A percentile compares a stretch with the other conserved stretches of the same genome.
Conservation (phyloP, 2,329 filamentous ascomycete species). For the Pyrenophora teres region DNA sequence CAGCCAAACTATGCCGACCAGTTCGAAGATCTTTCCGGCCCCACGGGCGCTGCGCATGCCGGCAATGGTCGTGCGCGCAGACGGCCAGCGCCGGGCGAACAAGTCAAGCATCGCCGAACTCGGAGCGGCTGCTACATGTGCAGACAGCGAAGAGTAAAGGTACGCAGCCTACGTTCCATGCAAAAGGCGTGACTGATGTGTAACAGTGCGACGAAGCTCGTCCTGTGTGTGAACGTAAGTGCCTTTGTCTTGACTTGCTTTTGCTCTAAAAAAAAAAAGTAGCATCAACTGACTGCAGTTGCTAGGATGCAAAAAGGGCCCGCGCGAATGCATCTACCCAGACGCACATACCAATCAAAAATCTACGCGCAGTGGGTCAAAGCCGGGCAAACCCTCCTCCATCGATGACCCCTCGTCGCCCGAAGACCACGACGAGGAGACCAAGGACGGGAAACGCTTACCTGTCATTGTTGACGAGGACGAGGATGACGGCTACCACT, state of each 20-base stretch:
- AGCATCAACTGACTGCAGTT: slow-evolving; percentile 19
- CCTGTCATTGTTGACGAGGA: slow-evolving; percentile 49
- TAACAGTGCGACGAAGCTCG: slow-evolving; percentile 84
- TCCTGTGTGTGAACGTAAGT: slow-evolving; percentile 78
- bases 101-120: slow-evolving; percentile 90
- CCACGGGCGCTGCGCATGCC: slow-evolving; percentile 34
- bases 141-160: slow-evolving; percentile 82
- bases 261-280: slow-evolving; percentile 8
- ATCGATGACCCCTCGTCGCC: slow-evolving; percentile 58
- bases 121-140: slow-evolving; percentile 95
- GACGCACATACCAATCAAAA: slow-evolving; percentile 64
- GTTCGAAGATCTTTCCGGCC: slow-evolving; percentile 41
- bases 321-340: slow-evolving; percentile 87
- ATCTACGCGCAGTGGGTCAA: slow-evolving; percentile 53
- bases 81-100: slow-evolving; percentile 57
- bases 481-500: slow-evolving; percentile 53
- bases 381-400: slow-evolving; percentile 49
- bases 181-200: slow-evolving; percentile 18
- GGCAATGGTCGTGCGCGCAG: slow-evolving; percentile 37
- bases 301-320: slow-evolving; percentile 85
- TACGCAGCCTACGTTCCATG: slow-evolving; percentile 27
- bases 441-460: slow-evolving; percentile 40
- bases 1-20: slow-evolving; percentile 42
- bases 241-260: neutral
- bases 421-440: slow-evolving; percentile 54